Evolutionary conservation across 352 stramenopile genomes (phyloP).

Genomic region (Globisporangium iwayamae): DNA sequence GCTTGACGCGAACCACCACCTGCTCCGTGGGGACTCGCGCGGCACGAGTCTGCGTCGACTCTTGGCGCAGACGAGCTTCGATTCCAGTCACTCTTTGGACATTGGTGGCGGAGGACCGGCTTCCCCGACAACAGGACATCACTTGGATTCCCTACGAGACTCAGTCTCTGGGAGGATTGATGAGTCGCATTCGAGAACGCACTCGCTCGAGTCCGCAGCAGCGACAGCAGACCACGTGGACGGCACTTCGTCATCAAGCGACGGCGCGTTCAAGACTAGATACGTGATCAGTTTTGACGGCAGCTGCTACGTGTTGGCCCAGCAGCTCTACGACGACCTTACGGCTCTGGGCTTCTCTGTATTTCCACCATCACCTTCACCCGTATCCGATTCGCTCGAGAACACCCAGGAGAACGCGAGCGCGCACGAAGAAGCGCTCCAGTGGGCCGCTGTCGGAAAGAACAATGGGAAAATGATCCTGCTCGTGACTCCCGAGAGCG

Average conservation of each 20-base stretch:
- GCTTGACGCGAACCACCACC: slow-evolving; percentile 17
- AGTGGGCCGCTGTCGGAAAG: slow-evolving; percentile 53
- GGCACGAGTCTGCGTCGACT: slow-evolving; percentile 39
- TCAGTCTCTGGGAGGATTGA: background rate
- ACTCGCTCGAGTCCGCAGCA: background rate
- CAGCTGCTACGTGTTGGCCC: slow-evolving; percentile 49
- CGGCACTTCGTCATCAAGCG: background rate
- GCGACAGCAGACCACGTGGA: background rate
- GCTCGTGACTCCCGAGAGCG: slow-evolving; percentile 65
- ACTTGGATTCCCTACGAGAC: background rate
- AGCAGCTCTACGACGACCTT: slow-evolving; percentile 53
- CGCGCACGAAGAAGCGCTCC: slow-evolving; percentile 48
- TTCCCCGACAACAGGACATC: background rate
- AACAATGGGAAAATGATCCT: slow-evolving; percentile 62
- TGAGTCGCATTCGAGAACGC: background rate
- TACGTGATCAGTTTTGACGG: slow-evolving; percentile 74
- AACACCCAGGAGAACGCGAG: slow-evolving; percentile 12
- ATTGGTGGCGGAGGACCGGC: background rate
- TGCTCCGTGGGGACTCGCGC: slow-evolving; percentile 18
- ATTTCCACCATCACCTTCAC: slow-evolving; percentile 26
- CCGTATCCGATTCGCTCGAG: background rate
- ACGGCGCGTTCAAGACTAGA: slow-evolving; percentile 19
- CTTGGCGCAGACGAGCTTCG: slow-evolving; percentile 26
- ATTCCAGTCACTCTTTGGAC: slow-evolving; percentile 16
- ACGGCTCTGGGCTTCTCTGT: slow-evolving; percentile 38